Evolutionary conservation across 176 grass and related monocot genomes (phyloP), one percentile per base, ranked within the genome.

Genomic region (Ananas comosus): DNA sequence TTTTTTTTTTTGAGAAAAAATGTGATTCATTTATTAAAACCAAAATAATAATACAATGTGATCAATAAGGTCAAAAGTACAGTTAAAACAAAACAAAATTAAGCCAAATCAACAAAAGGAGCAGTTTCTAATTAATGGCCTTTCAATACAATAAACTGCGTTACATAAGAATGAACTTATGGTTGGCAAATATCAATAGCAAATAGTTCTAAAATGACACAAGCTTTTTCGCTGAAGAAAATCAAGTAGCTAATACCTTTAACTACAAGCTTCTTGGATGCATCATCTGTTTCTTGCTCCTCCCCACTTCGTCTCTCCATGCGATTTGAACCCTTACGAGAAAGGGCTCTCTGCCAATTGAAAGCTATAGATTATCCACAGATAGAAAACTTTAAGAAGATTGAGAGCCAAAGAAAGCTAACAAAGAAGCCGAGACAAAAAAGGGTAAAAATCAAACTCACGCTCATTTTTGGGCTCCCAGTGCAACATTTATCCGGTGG

Each of bases 391-490:
- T 56, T 67, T 59, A 23, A 21, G n/a, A 3, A 78, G 13, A 51
- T 61, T 53, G 17, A 80, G 8, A 14, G 27, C 17, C 19, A 12
- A 51, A 11, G 5, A 66, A 64, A 51, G 65, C 10, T 52, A 13
- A 47, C 9, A 52, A 14, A 49, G 48, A 66, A 58, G 11, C 2
- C 21, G 21, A 42, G 33, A 16, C 13, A 8, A 18, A 18, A 61
- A 61, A 59, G 13, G 56, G 12, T 50, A 2, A 79, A 79, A 71
- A 67, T 80, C 48, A 57, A 13, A 76, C 78, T 86, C 70, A 92
- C 94, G 0, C 72, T 78, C 66, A 90, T 85, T 81, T 86, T 90
- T 69, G 94, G 87, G 77, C 94, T 99, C 71, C 89, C 94, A 47
- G 82, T 78, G 87, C 94, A 99, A 78, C 89, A 93, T 79, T 85